These are phyloP conservation scores for Botryotinia convoluta DNA, from an alignment of 2,329 filamentous ascomycete genomes.

Conservation along the genomic window DNA sequence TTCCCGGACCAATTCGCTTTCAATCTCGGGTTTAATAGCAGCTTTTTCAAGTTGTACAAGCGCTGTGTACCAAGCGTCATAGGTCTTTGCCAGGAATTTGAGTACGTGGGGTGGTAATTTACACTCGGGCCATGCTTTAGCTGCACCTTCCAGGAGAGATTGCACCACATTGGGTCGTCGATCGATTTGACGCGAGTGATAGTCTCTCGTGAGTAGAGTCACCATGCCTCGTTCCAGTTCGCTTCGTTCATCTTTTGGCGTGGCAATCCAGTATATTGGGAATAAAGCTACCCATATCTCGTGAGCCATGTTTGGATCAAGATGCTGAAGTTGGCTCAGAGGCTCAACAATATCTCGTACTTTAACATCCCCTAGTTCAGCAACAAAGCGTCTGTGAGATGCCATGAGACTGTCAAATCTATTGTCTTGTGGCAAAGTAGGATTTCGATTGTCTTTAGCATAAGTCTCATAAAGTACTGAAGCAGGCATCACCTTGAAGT, in stretches of 20 bases:
- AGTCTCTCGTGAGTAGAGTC: slow-evolving; percentile 89
- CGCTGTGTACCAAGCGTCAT: slow-evolving; percentile 96
- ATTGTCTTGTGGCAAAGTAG: slow-evolving; percentile 73
- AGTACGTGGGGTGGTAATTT: slow-evolving; percentile 94
- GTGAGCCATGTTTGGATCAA: slow-evolving; percentile 76
- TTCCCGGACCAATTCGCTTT: slow-evolving; percentile 81
- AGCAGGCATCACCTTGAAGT: slow-evolving; percentile 75
- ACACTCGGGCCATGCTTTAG: slow-evolving; percentile 79
- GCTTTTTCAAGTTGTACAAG: slow-evolving; percentile 86
- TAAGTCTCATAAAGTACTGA: slow-evolving; percentile 73
- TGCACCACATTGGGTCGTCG: slow-evolving; percentile 94
- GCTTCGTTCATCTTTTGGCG: slow-evolving; percentile 80
- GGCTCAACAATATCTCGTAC: slow-evolving; percentile 87
- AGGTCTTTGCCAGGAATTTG: slow-evolving; percentile 91
- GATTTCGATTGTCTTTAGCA: slow-evolving; percentile 62
- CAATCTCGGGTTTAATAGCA: slow-evolving; percentile 73
- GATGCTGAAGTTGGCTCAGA: slow-evolving; percentile 86
- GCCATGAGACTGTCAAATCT: slow-evolving; percentile 77
- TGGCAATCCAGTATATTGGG: slow-evolving; percentile 88
- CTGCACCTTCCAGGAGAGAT: slow-evolving; percentile 83
- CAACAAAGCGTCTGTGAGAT: slow-evolving; percentile 77
- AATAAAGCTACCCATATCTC: slow-evolving; percentile 90
- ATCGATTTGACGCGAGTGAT: slow-evolving; percentile 90
- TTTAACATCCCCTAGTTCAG: slow-evolving; percentile 80
- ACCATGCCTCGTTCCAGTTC: slow-evolving; percentile 92